phyloP scores from a whole-genome alignment of 495 filamentous ascomycete genomes.

The Symbiotaphrina buchneri region DNA sequence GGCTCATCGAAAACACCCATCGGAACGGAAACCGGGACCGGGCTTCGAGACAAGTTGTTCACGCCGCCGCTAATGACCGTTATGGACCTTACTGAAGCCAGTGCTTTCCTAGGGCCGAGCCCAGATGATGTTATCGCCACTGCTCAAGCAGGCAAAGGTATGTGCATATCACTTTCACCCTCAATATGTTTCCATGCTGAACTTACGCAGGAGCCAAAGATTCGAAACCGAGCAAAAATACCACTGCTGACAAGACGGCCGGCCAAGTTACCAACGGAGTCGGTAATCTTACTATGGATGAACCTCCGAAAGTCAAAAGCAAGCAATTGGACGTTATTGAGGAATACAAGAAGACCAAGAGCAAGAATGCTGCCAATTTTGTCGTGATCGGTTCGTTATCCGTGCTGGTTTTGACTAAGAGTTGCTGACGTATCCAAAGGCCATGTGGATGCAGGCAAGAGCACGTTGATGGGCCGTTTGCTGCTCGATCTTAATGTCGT shows the following conservation, averaged over 20 bases:
- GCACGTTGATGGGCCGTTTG: constrained; percentile 90
- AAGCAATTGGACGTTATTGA: constrained; percentile 72
- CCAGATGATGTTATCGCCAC: constrained; percentile 78
- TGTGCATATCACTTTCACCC: constrained; percentile 11
- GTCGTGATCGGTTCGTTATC: constrained; percentile 66
- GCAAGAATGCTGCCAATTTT: constrained; percentile 76
- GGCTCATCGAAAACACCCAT: constrained; percentile 6
- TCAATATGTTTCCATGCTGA: background rate
- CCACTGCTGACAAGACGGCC: background rate
- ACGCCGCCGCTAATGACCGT: no score
- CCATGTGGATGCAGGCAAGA: constrained; percentile 94
- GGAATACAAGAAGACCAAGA: constrained; percentile 51
- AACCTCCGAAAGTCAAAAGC: constrained; percentile 50
- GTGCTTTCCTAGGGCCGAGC: constrained; percentile 73
- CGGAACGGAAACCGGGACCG: constrained; percentile 16
- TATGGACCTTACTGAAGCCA: constrained; percentile 22
- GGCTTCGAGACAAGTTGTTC: no score
- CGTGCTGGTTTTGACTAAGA: background rate
- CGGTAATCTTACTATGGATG: constrained; percentile 37
- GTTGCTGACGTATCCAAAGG: constrained; percentile 21
- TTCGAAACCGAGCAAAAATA: constrained; percentile 1
- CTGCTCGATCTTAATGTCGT: constrained; percentile 74
- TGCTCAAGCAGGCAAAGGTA: constrained; percentile 35
- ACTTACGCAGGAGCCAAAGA: constrained; percentile 2
- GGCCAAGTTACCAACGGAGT: constrained; percentile 21